phyloP scores from a whole-genome alignment of 768 basidiomycete genomes.

The Termitomyces sp. region DNA sequence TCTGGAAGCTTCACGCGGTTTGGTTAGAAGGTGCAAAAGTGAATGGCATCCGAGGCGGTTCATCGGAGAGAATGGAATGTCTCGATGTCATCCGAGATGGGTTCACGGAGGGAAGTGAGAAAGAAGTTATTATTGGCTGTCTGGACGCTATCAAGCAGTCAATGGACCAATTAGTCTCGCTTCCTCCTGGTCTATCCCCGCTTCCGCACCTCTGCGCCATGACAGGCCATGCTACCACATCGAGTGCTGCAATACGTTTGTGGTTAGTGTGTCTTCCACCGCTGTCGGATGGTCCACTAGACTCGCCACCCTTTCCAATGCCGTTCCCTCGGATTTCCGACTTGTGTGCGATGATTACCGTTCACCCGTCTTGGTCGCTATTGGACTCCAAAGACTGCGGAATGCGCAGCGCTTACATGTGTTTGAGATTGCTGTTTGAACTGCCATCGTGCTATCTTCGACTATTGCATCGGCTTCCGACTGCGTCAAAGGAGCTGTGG shows the following conservation, averaged over 20 bases:
- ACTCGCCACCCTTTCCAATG: constrained; percentile 53
- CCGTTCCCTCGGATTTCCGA: constrained; percentile 54
- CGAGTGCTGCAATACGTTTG: constrained; percentile 50
- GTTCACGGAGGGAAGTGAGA: constrained; percentile 36
- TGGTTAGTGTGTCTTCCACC: constrained; percentile 60
- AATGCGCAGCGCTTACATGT: constrained; percentile 21
- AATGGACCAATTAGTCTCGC: constrained; percentile 17
- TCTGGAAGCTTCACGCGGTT: constrained; percentile 51
- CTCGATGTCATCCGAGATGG: constrained; percentile 28
- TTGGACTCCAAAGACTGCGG: constrained; percentile 15
- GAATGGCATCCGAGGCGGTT: constrained; percentile 65
- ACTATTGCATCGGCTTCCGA: constrained; percentile 54
- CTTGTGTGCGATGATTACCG: constrained; percentile 42
- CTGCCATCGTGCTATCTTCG: constrained; percentile 50
- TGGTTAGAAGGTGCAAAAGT: constrained; percentile 77
- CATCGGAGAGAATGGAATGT: constrained; percentile 46
- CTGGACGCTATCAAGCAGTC: constrained; percentile 26
- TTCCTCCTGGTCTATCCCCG: constrained; percentile 9
- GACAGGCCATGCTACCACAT: constrained; percentile 25
- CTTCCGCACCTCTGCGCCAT: constrained; percentile 22
- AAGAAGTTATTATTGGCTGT: constrained; percentile 27
- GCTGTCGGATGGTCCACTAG: constrained; percentile 27
- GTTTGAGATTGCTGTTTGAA: constrained; percentile 48
- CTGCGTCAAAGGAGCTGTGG: constrained; percentile 54
- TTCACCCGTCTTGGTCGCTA: constrained; percentile 46